These are phyloP conservation scores for Aspergillus fructus DNA, from an alignment of 2,329 filamentous ascomycete species.

Conservation along the genomic window DNA sequence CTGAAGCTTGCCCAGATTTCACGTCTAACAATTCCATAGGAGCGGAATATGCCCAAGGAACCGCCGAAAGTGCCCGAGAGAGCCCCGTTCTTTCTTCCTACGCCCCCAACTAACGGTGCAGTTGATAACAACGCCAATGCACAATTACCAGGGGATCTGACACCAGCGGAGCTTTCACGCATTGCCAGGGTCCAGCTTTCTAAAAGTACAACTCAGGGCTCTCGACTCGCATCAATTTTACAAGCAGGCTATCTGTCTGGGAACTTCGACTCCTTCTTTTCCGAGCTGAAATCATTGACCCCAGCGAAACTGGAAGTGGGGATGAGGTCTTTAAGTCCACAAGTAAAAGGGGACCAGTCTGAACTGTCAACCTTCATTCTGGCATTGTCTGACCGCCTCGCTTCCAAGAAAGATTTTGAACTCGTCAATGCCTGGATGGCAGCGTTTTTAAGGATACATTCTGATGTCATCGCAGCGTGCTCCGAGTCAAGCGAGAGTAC, in stretches of 20 bases:
- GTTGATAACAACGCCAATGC: constrained; percentile 26
- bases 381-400: constrained; percentile 72
- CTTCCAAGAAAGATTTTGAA: constrained; percentile 78
- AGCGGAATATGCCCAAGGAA: constrained; percentile 91
- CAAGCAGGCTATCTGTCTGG: constrained; percentile 48
- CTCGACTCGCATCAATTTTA: constrained; percentile 51
- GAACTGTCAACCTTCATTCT: constrained; percentile 78
- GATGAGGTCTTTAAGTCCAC: constrained; percentile 70
- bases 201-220: constrained; percentile 32
- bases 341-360: constrained; percentile 49
- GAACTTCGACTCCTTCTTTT: constrained; percentile 68
- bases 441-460: constrained; percentile 81
- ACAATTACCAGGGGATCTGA: constrained; percentile 31
- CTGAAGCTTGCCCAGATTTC: background rate
- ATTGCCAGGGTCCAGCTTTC: constrained; percentile 63
- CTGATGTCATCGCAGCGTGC: constrained; percentile 53
- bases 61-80: constrained; percentile 89
- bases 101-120: constrained; percentile 23
- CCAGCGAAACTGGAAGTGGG: constrained; percentile 88
- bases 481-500: constrained; percentile 49
- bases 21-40: constrained; percentile 44
- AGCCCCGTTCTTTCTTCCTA: constrained; percentile 89
- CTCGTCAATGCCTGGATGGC: constrained; percentile 97
- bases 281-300: constrained; percentile 75
- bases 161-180: constrained; percentile 58